Evolutionary conservation across 2,329 filamentous ascomycete species (phyloP), one percentile per base, ranked within the genome.

Genomic region (Xylariomycetidae sp.): DNA sequence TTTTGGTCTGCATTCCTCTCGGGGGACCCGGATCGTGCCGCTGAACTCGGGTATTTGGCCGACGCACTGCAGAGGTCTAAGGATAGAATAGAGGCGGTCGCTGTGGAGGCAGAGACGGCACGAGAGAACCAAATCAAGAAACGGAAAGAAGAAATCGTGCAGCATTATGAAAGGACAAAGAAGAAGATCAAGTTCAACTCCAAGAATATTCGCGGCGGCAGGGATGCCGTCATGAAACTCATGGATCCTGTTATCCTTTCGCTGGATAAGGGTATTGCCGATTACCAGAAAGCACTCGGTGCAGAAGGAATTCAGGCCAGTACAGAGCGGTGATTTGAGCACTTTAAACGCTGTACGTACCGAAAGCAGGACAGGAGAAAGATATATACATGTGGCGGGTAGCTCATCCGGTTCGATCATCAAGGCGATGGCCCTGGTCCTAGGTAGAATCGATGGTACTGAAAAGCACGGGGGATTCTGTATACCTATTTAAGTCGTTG

Each of bases 1-100:
- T 98, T 98, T 66, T 98, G 90, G 90, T 75, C 78, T 20, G 80
- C 89, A 0, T 98, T 94, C 53, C 72, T 94, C 16, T 96, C 89
- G 0, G 90, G 89, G 11, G 87, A 96, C 53, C 66, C 85, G 1
- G 82, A 87, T 39, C 81, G 87, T 20, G 86, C 87, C 1, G 72
- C 72, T 26, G 90, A 98, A 61, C 72, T 96, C 11, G 79, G 81
- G 6, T 88, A 85, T 41, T 72, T 96, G 29, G 80, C 85, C 6
- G 86, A 94, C 56, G 90, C 88, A 8, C 70, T 98, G 11, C 76
- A 78, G 39, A 78, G 83, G 38, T 90, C 88, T 0, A 69, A 81
- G 36, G 77, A 83, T 39, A 79, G 92, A 16, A 90, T 97, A 57
- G 76, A 84, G 37, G 80, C 82, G 12, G 85, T 96, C 2, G 85